phyloP scores from a whole-genome alignment of 2,329 filamentous ascomycete species.

The Scopulariopsis brevicaulis region DNA sequence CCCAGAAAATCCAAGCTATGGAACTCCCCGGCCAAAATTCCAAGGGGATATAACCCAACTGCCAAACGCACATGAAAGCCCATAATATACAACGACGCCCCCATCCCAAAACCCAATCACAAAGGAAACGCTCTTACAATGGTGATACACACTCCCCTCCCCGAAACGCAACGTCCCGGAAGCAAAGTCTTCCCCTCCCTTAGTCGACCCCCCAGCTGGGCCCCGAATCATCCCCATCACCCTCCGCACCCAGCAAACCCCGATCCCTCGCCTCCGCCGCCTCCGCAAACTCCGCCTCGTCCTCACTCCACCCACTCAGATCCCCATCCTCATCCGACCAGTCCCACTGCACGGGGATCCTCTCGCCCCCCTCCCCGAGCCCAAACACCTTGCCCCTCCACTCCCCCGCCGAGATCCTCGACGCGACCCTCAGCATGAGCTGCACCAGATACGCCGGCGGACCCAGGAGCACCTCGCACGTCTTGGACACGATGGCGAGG shows the following conservation, averaged over 20 bases:
- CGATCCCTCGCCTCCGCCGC: slow-evolving; percentile 16
- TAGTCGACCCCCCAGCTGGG: slow-evolving; percentile 9
- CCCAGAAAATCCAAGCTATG: too few relatives aligned
- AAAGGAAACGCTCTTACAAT: neutral
- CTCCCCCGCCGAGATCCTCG: slow-evolving; percentile 55
- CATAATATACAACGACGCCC: neutral
- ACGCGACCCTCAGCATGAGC: slow-evolving; percentile 72
- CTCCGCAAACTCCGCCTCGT: slow-evolving; percentile 17
- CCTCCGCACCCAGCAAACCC: slow-evolving; percentile 11
- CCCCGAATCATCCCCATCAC: slow-evolving; percentile 6
- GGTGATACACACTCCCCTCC: slow-evolving; percentile 2
- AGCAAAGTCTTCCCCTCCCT: neutral
- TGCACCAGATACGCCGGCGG: slow-evolving; percentile 71
- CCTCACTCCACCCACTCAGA: slow-evolving; percentile 37
- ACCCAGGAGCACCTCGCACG: slow-evolving; percentile 63
- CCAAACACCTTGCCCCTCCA: slow-evolving; percentile 50
- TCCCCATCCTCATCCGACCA: slow-evolving; percentile 38
- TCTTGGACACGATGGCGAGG: slow-evolving; percentile 61
- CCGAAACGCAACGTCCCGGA: too few relatives aligned
- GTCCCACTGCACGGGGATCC: slow-evolving; percentile 49
- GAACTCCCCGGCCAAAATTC: too few relatives aligned
- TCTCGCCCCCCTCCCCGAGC: slow-evolving; percentile 38
- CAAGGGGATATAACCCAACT: too few relatives aligned
- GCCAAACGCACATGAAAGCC: slow-evolving; percentile 7
- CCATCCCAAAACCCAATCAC: neutral